Conservation (phyloP, 768 basidiomycete genomes). For the Collybiopsis confluens region DNA sequence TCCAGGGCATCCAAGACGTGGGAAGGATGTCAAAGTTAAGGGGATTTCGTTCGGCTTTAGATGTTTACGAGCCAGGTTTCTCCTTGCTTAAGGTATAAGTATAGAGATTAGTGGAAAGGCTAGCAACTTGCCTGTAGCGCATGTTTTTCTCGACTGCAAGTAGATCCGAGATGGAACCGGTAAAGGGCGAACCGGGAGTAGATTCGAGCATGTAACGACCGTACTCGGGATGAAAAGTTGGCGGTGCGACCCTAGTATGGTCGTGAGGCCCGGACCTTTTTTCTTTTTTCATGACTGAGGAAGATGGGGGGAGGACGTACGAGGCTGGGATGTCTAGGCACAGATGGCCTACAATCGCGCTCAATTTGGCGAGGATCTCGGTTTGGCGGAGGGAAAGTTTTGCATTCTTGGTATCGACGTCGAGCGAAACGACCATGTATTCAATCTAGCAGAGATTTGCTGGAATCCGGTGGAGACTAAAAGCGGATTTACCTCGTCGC, state of each 20-base stretch:
- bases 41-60: slow-evolving; percentile 85
- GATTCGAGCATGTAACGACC: slow-evolving; percentile 99
- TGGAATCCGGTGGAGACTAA: slow-evolving; percentile 6
- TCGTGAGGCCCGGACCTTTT: not conserved
- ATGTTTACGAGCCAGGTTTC: slow-evolving; percentile 71
- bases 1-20: slow-evolving; percentile 83
- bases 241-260: slow-evolving; percentile 57
- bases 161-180: slow-evolving; percentile 80
- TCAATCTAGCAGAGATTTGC: slow-evolving; percentile 62
- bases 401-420: slow-evolving; percentile 74
- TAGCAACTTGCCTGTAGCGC: slow-evolving; percentile 71
- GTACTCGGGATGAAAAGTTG: slow-evolving; percentile 97
- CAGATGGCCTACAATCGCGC: slow-evolving; percentile 63
- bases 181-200: slow-evolving; percentile 94
- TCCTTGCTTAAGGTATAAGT: slow-evolving; percentile 47
- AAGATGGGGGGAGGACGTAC: slow-evolving; percentile 35
- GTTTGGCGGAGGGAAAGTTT: slow-evolving; percentile 91
- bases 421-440: slow-evolving; percentile 90
- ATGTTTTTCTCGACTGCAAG: slow-evolving; percentile 91
- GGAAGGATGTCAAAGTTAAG: slow-evolving; percentile 92
- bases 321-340: slow-evolving; percentile 52
- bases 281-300: no score
- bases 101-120: not conserved
- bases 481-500: slow-evolving; percentile 83
- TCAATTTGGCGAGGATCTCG: slow-evolving; percentile 84